Conservation (phyloP, 2,329 filamentous ascomycete genomes). For the Xylaria sp. region DNA sequence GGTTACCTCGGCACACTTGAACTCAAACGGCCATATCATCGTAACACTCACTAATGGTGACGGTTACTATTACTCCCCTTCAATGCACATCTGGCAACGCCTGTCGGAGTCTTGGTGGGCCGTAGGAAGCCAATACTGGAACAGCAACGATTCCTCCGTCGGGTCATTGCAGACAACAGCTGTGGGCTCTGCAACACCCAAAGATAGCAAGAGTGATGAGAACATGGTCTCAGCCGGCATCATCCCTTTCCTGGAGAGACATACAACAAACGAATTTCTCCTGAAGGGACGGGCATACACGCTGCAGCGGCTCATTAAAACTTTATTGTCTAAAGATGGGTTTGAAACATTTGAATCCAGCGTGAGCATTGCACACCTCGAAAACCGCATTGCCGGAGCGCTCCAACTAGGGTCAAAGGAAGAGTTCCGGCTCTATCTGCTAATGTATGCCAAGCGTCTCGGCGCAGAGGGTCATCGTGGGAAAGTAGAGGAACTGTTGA, state of each 20-base stretch:
- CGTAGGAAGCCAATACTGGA: conserved; percentile 98
- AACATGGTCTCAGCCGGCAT: conserved; percentile 86
- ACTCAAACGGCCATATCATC: conserved; percentile 85
- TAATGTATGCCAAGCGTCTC: conserved; percentile 97
- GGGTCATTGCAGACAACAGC: conserved; percentile 80
- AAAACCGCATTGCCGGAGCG: conserved; percentile 92
- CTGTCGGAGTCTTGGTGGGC: conserved; percentile 99
- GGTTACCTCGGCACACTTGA: conserved; percentile 90
- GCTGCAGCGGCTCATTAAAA: conserved; percentile 90
- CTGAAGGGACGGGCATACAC: conserved; percentile 93
- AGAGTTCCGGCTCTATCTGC: conserved; percentile 93
- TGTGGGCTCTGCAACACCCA: conserved; percentile 66
- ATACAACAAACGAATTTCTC: conserved; percentile 92
- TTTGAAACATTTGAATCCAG: conserved; percentile 92
- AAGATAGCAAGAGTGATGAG: conserved; percentile 58
- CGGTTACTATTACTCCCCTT: conserved; percentile 87
- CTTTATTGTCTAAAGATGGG: conserved; percentile 85
- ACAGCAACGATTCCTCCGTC: conserved; percentile 91
- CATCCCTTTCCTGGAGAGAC: conserved; percentile 90
- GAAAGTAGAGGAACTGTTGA: conserved; percentile 93
- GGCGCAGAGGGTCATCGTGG: conserved; percentile 86
- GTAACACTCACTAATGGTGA: conserved; percentile 96
- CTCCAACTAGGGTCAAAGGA: conserved; percentile 86
- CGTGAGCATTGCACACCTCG: conserved; percentile 92
- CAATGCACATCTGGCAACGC: conserved; percentile 92